Evolutionary conservation across 768 basidiomycete species (phyloP).

Genomic region (Termitomyces sp.): DNA sequence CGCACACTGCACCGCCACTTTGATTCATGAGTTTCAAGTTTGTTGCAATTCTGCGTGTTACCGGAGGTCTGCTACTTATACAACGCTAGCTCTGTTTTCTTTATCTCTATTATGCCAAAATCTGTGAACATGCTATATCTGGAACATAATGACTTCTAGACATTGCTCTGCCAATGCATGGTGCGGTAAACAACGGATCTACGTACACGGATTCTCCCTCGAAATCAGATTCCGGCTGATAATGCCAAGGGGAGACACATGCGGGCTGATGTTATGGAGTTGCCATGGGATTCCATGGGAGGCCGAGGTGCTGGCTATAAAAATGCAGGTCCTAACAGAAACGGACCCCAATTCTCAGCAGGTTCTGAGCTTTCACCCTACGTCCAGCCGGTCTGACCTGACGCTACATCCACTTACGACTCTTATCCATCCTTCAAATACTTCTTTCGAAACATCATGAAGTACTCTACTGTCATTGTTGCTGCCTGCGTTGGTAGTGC

Average conservation of each 20-base stretch:
- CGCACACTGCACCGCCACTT: too few species aligned
- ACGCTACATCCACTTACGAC: constrained; percentile 4
- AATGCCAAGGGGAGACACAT: neutral
- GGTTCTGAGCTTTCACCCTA: constrained; percentile 15
- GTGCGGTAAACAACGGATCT: neutral
- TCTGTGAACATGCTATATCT: neutral
- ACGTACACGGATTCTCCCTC: neutral
- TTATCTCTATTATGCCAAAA: neutral
- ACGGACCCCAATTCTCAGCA: constrained; percentile 14
- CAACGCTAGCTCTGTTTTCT: neutral
- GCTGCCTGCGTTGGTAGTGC: constrained; percentile 15
- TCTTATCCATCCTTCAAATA: neutral
- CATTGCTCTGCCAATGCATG: neutral
- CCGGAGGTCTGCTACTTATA: neutral
- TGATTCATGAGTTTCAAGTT: too few species aligned
- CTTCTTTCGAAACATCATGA: constrained; percentile 10
- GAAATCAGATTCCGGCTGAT: neutral
- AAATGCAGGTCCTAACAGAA: neutral
- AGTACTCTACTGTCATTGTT: constrained; percentile 15
- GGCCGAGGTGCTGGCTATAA: constrained; percentile 4
- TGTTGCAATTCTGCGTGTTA: too few species aligned
- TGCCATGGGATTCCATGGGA: neutral
- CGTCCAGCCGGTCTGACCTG: constrained; percentile 15
- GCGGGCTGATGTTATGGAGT: neutral
- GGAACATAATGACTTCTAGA: neutral